Base-by-base conservation (phyloP, 257 asterid species). In the Haberlea rhodopensis region DNA sequence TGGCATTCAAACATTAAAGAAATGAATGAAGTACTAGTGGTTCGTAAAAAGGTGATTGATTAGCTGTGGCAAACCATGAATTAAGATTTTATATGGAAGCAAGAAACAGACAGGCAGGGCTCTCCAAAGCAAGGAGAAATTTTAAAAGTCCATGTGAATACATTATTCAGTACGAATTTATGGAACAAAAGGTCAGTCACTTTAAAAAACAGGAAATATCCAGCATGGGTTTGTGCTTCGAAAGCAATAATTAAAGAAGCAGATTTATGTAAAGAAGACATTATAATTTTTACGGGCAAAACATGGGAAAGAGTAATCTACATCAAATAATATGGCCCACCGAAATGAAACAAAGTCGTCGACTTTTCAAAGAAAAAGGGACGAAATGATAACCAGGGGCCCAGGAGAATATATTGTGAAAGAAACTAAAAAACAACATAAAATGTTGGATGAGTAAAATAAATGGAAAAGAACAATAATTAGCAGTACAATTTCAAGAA, bases 211-310 rank as follows among this genome's bases (percentile, higher is more conserved):
- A 57, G 46, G 70, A 57, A 26, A 55, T 8, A 73, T 18, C 51
- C 49, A 65, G 69, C 73, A 70, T 61, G 76, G 59, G 66, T n/a
- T n/a, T 15, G 23, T 60, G 71, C 58, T 61, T 28, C 22, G 29
- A 62, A 28, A 65, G 57, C 73, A 68, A 72, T 66, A 20, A 68
- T 60, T 66, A 32, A 31, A 65, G 27, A 48, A 16, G 31, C 43
- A 59, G 8, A 9, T 23, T 22, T 56, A 49, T 18, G 45, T 24
- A 11, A 26, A 57, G 45, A 20, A 18, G 59, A 57, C 29, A 68
- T 28, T 10, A 72, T 73, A 48, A 65, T 55, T 66, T 62, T 32
- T 23, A 40, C 8, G 29, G 68, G 70, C 52, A 66, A 29, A 43
- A 59, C 24, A 67, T 34, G 69, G 57, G 65, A 43, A 78, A 74